Percentiles rank a stretch among this genome's conserved stretches.
Conservation (phyloP, 2,329 filamentous ascomycete genomes). For the Helotiales sp. region DNA sequence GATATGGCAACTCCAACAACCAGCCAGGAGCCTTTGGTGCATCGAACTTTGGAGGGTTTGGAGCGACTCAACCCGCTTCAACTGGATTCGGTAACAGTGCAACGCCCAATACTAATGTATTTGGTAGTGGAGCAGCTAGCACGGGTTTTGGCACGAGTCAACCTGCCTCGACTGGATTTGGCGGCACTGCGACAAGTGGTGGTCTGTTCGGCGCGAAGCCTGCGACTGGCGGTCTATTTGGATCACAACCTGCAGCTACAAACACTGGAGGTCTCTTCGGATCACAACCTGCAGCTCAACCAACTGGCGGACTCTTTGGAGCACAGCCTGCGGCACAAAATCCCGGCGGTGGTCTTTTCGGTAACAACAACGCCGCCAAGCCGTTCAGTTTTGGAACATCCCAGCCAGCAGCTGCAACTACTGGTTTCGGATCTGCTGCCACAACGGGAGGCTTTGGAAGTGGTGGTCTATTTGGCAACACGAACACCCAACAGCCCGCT, state of each 20-base stretch:
- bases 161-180: slow-evolving; percentile 54
- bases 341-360: slow-evolving; percentile 38
- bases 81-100: slow-evolving; percentile 54
- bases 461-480: slow-evolving; percentile 47
- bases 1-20: slow-evolving; percentile 80
- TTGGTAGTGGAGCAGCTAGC: slow-evolving; percentile 15
- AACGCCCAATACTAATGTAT: slow-evolving; percentile 13
- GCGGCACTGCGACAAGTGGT: slow-evolving; percentile 43
- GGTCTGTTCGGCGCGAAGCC: slow-evolving; percentile 49
- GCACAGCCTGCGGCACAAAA: slow-evolving; percentile 46
- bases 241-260: slow-evolving; percentile 41
- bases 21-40: slow-evolving; percentile 77
- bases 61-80: slow-evolving; percentile 46
- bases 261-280: slow-evolving; percentile 47
- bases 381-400: slow-evolving; percentile 40
- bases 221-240: slow-evolving; percentile 49
- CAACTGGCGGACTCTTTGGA: slow-evolving; percentile 35
- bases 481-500: slow-evolving; percentile 39
- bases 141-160: slow-evolving; percentile 47
- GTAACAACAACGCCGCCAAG: slow-evolving; percentile 47
- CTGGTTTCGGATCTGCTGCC: slow-evolving; percentile 38
- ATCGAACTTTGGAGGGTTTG: slow-evolving; percentile 47
- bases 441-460: slow-evolving; percentile 35
- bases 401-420: slow-evolving; percentile 30
- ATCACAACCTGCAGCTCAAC: slow-evolving; percentile 38